These are phyloP conservation scores for Talaromyces ruber DNA, from an alignment of 495 filamentous ascomycete genomes.

Conservation along the genomic window DNA sequence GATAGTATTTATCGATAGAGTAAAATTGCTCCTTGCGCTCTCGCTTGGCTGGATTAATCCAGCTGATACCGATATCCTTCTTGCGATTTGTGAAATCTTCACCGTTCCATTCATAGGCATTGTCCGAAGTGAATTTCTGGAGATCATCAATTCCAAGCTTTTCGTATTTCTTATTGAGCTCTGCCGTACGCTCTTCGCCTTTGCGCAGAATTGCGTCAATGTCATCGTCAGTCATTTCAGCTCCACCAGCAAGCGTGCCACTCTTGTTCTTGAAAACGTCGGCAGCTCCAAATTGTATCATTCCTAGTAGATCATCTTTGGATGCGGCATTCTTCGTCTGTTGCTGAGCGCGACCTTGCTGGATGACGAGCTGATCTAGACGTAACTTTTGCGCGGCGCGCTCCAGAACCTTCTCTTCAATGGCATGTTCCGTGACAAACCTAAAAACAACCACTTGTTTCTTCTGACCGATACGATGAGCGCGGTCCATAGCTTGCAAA, in stretches of 20 bases:
- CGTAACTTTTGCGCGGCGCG: constrained; percentile 95
- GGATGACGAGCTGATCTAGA: constrained; percentile 97
- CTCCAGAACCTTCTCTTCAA: constrained; percentile 97
- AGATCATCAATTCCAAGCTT: constrained; percentile 97
- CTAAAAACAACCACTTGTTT: constrained; percentile 96
- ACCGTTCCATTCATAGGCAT: constrained; percentile 97
- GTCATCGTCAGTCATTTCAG: constrained; percentile 71
- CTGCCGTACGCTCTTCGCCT: constrained; percentile 81
- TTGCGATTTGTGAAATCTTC: constrained; percentile 84
- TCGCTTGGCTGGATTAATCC: constrained; percentile 98
- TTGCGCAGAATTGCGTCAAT: constrained; percentile 80
- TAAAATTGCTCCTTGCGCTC: constrained; percentile 98
- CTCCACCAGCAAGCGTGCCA: constrained; percentile 44
- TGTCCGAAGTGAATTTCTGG: constrained; percentile 96
- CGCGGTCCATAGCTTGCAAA: constrained; percentile 97
- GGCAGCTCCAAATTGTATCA: constrained; percentile 99
- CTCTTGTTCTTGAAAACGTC: constrained; percentile 73
- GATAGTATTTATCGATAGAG: constrained; percentile 98
- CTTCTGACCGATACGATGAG: constrained; percentile 96
- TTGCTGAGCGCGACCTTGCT: constrained; percentile 93
- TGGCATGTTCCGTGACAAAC: constrained; percentile 95
- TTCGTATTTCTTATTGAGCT: constrained; percentile 88
- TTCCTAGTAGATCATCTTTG: constrained; percentile 90
- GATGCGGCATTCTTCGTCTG: constrained; percentile 79
- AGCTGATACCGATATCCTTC: constrained; percentile 89